Percentiles rank a stretch among this genome's conserved stretches.
phyloP scores from a whole-genome alignment of 2,329 filamentous ascomycete genomes.

The Colletotrichum theobromicola region DNA sequence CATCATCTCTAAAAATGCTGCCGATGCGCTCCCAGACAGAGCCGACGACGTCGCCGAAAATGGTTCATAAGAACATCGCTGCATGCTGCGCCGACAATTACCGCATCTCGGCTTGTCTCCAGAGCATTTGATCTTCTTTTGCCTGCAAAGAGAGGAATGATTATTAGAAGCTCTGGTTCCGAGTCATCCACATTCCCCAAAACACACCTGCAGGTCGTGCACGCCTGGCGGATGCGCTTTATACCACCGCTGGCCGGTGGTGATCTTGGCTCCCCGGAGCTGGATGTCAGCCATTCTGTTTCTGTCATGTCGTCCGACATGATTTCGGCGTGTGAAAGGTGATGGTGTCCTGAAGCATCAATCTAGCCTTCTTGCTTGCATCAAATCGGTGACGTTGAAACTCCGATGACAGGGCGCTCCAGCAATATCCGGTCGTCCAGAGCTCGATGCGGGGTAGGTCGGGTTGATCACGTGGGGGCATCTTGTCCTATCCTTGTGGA shows the following conservation, averaged over 20 bases:
- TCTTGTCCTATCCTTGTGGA: background rate
- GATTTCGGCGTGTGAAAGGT: accelerated
- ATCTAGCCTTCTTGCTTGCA: background rate
- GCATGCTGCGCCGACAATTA: background rate
- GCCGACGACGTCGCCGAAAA: background rate
- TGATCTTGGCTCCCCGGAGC: background rate
- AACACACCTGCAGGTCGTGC: background rate
- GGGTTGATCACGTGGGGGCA: background rate
- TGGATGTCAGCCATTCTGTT: background rate
- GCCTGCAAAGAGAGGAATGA: accelerated
- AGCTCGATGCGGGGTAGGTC: background rate
- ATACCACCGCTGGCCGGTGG: background rate
- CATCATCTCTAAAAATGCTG: background rate
- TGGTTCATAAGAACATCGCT: background rate
- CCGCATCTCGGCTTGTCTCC: background rate
- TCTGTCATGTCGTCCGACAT: background rate
- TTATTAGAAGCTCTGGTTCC: background rate
- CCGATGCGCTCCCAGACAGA: background rate
- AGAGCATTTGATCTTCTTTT: background rate
- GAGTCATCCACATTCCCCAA: background rate
- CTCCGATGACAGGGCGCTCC: background rate
- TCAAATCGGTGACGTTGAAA: background rate
- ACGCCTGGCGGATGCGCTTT: background rate
- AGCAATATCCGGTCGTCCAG: background rate
- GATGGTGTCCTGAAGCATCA: background rate